Base-by-base conservation (phyloP, 1,284 basidiomycete species). In the Amylostereum areolatum region DNA sequence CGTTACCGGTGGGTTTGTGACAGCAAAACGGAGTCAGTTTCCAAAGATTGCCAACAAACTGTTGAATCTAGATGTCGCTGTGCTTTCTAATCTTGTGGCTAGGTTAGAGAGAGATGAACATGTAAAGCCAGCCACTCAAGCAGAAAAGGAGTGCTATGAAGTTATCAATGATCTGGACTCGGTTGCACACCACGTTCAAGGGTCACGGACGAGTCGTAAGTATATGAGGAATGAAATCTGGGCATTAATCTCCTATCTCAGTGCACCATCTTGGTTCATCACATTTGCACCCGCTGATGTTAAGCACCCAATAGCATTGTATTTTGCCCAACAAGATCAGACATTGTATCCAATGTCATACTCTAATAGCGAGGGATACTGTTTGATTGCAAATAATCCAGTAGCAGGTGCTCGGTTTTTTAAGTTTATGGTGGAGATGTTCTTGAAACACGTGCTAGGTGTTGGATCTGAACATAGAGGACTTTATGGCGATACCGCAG, bases 211-310 rank as follows among this genome's bases (percentile, higher is more conserved):
- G 3, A 57, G 50, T 3, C 63, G 64, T 37, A 68, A 67, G 53
- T 59, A 63, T 43, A 65, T 64, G 63, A 28, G 66, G 18, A 66
- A 66, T 52, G 64, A 73, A 47, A 66, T 72, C 3, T 68, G 66
- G 66, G 64, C 67, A 2, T 44, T 72, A 3, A 66, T 65, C 10
- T 53, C 52, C 6, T 56, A 56, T 45, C 12, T 51, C 11, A 66
- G 69, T 29, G 59, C 67, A 3, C 68, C 68, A 1, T 55, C 56
- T 0, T 70, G 66, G 64, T 71, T 62, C 49, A 68, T 71, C 6
- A 71, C 69, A 1, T 57, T 70, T 34, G 60, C 67, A 3, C 67
- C 67, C 18, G 27, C 27, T 12, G 37, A 39, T 25, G n/a, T 18
- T 6, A 39, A 39, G n/a, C n/a, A 39, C 27, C 37, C 37, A 5